Percentiles rank a stretch among this genome's conserved stretches.
These are phyloP conservation scores for Pseudofabraea citricarpa DNA, from an alignment of 2,329 filamentous ascomycete genomes.

Conservation along the genomic window DNA sequence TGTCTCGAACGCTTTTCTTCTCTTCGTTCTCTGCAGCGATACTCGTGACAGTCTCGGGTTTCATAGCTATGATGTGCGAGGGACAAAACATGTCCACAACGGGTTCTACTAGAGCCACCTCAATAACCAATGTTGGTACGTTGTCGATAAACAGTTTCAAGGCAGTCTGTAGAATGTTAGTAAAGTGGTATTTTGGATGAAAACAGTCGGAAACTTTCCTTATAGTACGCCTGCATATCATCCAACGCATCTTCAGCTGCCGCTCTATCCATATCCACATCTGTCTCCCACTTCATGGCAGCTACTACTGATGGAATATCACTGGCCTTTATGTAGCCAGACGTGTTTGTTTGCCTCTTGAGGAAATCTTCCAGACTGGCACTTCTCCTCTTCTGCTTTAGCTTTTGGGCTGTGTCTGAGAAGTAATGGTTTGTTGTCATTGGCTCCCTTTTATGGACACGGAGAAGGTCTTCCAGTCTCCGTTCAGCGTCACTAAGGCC, in stretches of 20 bases:
- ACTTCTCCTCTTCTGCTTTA: slow-evolving; percentile 9
- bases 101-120: slow-evolving; percentile 31
- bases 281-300: slow-evolving; percentile 16
- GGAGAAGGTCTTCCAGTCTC: slow-evolving; percentile 38
- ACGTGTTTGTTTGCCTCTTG: slow-evolving; percentile 6
- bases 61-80: slow-evolving; percentile 32
- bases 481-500: slow-evolving; percentile 30
- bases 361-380: slow-evolving; percentile 23
- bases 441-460: slow-evolving; percentile 40
- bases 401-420: slow-evolving; percentile 29
- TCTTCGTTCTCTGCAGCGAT: slow-evolving; percentile 39
- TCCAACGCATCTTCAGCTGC: slow-evolving; percentile 31
- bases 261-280: slow-evolving; percentile 26
- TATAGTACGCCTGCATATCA: slow-evolving; percentile 36
- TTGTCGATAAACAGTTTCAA: slow-evolving; percentile 39
- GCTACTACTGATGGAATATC: slow-evolving; percentile 13
- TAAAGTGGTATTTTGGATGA: background rate
- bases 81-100: slow-evolving; percentile 36
- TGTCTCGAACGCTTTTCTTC: slow-evolving; percentile 29
- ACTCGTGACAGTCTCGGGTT: slow-evolving; percentile 26
- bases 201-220: slow-evolving; percentile 21
- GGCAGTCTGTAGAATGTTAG: slow-evolving; percentile 37
- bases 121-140: slow-evolving; percentile 37
- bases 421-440: slow-evolving; percentile 52
- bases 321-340: slow-evolving; percentile 18